Base-by-base conservation (phyloP, 148 eudicot genomes). In the Spergularia bocconei region DNA sequence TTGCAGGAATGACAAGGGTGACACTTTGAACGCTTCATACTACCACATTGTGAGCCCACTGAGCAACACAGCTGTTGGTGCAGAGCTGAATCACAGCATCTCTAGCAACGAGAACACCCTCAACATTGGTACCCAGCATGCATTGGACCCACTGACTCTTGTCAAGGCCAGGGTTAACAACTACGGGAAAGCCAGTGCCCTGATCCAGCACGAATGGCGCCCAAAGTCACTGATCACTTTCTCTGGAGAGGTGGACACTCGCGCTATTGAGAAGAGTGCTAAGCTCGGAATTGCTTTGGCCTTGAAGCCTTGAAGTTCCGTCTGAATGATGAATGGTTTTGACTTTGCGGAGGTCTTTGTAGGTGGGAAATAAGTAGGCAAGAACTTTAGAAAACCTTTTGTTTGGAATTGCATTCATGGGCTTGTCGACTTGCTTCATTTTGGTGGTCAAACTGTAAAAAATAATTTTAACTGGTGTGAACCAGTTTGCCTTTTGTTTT, bases 241-340 rank as follows among this genome's bases (percentile, higher is more conserved):
- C 64, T 86, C 97, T 0, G 97, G 97, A 61, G 93, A 89, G 77
- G 93, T 89, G 38, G 97, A 91, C 82, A 89, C 93, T 16, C 82
- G 88, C 75, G 97, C 97, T 53, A 86, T 91, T 8, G 97, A 91
- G 68, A 91, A 91, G 73, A 91, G 91, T 70, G 91, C 93, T 50
- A 91, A 89, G 86, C 61, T 91, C 33, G 97, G 93, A 2, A 73
- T 91, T 58, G 93, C 91, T 67, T 13, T 91, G 67, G 90, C 86
- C 70, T 84, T 91, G 71, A 91, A 86, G 87, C 90, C 90, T 76
- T 91, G 90, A 91, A 55, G 50, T 48, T 25, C 57, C 71, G 71
- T 56, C 65, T 65, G 13, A 67, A 67, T 9, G 65, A 67, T 55
- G 65, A 54, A 63, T 56, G 62, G 72, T 73, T 75, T 75, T 38